Evolutionary conservation across 768 basidiomycete species (phyloP), one percentile per base, ranked within the genome.

Genomic region (Gyrodon lividus): DNA sequence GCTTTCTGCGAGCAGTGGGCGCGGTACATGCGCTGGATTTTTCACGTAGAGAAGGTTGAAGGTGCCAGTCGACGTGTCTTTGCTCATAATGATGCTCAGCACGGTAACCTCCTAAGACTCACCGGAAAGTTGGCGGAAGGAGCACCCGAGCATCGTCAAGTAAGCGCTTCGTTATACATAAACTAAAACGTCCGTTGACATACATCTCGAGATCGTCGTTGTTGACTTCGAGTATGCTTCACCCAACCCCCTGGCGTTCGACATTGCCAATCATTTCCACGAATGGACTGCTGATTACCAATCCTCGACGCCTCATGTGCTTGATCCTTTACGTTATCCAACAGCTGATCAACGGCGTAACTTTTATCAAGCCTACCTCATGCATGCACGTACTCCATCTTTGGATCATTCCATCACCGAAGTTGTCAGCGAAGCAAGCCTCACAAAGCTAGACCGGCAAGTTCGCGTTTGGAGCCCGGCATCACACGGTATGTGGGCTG

Each of bases 221-320:
- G 93, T 97, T 56, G 97, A 99, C 72, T 98, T 98, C 66, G 97
- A 99, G 72, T 99, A 99, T 65, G 92, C 96, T 13, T 79, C 86
- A 0, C 87, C 90, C 5, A 98, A 98, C 64, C 87, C 95, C 22
- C 84, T 93, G 3, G 90, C 92, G 4, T 97, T 86, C 70, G 97
- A 99, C 66, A 94, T 99, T 59, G 96, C 89, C 50, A 96, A 96
- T 69, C 93, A 96, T 69, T 97, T 95, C 72, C 87, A 91, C 64
- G 97, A 98, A 71, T 98, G 97, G 96, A 91, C 90, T 17, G 87
- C 92, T 14, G 79, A 97, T 70, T 98, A 98, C 69, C 87, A 90
- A 64, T 77, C 75, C 33, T 63, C 78, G 5, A 78, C 75, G 0
- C 89, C 91, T 8, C 87, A 91, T 64, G 50, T 86, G 46, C 81